Evolutionary conservation across 768 basidiomycete species (phyloP).

Genomic region (Suillus brevipes): DNA sequence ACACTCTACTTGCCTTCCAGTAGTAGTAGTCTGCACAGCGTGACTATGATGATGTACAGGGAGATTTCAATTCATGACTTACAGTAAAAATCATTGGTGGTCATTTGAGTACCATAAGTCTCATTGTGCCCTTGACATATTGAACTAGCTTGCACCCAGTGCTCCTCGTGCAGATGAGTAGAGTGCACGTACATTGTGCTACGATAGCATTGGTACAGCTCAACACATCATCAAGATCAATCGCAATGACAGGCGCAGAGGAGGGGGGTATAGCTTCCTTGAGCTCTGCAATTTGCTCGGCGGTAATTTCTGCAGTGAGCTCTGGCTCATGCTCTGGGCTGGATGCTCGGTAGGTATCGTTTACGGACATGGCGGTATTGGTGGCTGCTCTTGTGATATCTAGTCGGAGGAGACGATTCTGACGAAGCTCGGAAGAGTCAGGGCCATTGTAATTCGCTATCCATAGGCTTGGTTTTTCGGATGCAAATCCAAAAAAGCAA

Average conservation of each 20-base stretch:
- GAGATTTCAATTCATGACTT: conserved; percentile 24
- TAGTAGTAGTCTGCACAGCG: conserved; percentile 60
- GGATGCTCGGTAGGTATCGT: conserved; percentile 7
- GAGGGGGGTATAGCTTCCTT: conserved; percentile 19
- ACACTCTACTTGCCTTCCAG: conserved; percentile 55
- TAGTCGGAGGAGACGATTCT: background rate
- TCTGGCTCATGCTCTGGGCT: conserved; percentile 2
- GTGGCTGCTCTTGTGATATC: background rate
- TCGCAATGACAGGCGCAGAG: conserved; percentile 48
- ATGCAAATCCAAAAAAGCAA: background rate
- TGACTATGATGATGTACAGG: conserved; percentile 3
- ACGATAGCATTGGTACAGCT: conserved; percentile 59
- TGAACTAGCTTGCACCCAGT: background rate
- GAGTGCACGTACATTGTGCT: conserved; percentile 50
- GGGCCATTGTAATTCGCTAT: background rate
- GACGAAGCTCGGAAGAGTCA: background rate
- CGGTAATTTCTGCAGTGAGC: conserved; percentile 7
- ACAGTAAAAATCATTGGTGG: conserved; percentile 61
- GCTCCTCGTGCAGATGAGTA: background rate
- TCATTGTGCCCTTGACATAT: conserved; percentile 62
- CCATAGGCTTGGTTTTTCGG: background rate
- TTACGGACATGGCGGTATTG: conserved; percentile 8
- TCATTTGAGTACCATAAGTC: conserved; percentile 56
- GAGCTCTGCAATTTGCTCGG: conserved; percentile 14
- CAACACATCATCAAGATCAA: conserved; percentile 72